These are phyloP conservation scores for Canna indica DNA, from an alignment of 176 grass and related monocot species.

Conservation along the genomic window DNA sequence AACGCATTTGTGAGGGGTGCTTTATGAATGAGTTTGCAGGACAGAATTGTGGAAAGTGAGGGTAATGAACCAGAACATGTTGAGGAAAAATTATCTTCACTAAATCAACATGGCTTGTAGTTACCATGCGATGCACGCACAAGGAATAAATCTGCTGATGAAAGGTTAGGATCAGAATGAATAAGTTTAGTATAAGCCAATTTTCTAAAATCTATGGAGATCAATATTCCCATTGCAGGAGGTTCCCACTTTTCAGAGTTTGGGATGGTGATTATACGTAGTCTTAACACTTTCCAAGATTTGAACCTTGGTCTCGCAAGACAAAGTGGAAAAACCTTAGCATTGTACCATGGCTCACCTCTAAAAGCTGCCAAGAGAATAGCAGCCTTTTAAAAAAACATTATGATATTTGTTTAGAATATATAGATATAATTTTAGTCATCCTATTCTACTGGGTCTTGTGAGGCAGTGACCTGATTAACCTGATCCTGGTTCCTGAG, in stretches of 20 bases:
- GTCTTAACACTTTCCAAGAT: too few species aligned
- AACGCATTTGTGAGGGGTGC: not conserved
- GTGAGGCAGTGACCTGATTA: not conserved
- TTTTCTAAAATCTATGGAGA: too few species aligned
- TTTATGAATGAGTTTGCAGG: not conserved
- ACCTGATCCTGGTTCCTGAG: conserved; percentile 1
- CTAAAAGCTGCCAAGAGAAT: not conserved
- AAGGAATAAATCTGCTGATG: not conserved
- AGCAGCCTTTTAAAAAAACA: not conserved
- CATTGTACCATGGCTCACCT: too few species aligned
- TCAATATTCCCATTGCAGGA: too few species aligned
- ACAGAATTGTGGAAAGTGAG: not conserved
- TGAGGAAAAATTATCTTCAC: not conserved
- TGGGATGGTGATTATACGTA: too few species aligned
- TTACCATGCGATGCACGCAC: not conserved
- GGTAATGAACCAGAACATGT: not conserved
- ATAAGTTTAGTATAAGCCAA: not conserved
- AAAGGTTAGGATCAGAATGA: not conserved
- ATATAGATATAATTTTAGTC: too few species aligned
- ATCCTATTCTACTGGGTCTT: too few species aligned
- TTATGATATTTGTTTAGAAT: not conserved
- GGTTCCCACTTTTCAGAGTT: too few species aligned
- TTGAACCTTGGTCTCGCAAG: too few species aligned
- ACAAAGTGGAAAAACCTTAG: too few species aligned
- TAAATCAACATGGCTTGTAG: not conserved